phyloP scores from a whole-genome alignment of 768 basidiomycete genomes.

The Mycena olivaceomarginata region DNA sequence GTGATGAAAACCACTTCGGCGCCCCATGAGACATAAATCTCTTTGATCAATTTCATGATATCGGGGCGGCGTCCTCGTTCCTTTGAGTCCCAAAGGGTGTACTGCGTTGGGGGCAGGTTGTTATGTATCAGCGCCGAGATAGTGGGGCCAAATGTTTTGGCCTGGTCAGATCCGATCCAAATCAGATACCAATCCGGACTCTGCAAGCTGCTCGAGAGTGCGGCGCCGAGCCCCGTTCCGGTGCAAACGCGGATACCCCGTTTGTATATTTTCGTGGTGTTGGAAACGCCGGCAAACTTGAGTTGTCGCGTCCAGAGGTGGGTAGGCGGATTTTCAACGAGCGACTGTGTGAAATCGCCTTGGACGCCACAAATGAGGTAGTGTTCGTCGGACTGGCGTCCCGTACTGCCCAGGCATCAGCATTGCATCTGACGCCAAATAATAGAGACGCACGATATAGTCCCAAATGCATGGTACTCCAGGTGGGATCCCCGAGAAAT shows the following conservation, averaged over 20 bases:
- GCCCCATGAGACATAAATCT: slow-evolving; percentile 82
- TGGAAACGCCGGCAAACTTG: slow-evolving; percentile 91
- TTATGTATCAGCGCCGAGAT: slow-evolving; percentile 83
- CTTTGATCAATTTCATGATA: slow-evolving; percentile 85
- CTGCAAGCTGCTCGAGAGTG: slow-evolving; percentile 87
- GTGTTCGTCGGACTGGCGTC: slow-evolving; percentile 82
- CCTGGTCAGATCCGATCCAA: slow-evolving; percentile 91
- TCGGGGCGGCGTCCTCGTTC: slow-evolving; percentile 85
- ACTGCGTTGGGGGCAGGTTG: slow-evolving; percentile 81
- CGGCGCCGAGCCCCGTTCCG: slow-evolving; percentile 89
- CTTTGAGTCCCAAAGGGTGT: slow-evolving; percentile 88
- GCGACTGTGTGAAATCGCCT: slow-evolving; percentile 84
- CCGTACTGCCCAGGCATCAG: slow-evolving; percentile 69
- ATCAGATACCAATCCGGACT: slow-evolving; percentile 78
- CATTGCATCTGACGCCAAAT: slow-evolving; percentile 13
- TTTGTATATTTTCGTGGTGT: slow-evolving; percentile 85
- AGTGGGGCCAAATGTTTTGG: slow-evolving; percentile 90
- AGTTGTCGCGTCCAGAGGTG: slow-evolving; percentile 88
- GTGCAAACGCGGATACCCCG: slow-evolving; percentile 91
- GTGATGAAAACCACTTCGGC: slow-evolving; percentile 92
- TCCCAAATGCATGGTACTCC: slow-evolving; percentile 93
- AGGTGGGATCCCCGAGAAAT: slow-evolving; percentile 78
- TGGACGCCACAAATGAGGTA: slow-evolving; percentile 92
- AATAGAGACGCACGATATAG: slow-evolving; percentile 77
- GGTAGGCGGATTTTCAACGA: slow-evolving; percentile 83